Evolutionary conservation across 352 stramenopile genomes (phyloP).

Genomic region (Phytophthora quininea): DNA sequence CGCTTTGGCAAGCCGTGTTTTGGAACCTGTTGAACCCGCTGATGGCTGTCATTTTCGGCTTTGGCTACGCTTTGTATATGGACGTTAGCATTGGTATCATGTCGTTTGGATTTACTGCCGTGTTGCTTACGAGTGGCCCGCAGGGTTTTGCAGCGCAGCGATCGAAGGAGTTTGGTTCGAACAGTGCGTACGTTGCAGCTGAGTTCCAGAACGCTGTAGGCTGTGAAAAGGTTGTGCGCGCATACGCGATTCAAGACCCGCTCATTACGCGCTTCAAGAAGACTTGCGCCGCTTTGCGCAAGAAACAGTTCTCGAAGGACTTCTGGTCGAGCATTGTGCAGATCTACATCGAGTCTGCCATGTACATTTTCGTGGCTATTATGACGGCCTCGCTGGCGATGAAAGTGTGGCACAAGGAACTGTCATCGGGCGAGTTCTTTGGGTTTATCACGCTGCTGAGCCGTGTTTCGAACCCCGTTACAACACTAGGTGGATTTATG

Average conservation of each 20-base stretch:
- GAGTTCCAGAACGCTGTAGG: conserved; percentile 88
- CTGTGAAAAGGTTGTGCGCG: conserved; percentile 89
- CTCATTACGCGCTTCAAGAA: conserved; percentile 77
- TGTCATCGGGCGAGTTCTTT: conserved; percentile 84
- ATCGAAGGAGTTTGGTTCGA: conserved; percentile 87
- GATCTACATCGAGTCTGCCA: conserved; percentile 91
- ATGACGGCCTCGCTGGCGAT: conserved; percentile 86
- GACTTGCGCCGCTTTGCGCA: conserved; percentile 65
- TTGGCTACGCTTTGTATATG: conserved; percentile 86
- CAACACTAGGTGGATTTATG: conserved; percentile 88
- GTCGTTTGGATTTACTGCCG: conserved; percentile 81
- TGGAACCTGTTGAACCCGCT: conserved; percentile 89
- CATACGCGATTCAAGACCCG: conserved; percentile 84
- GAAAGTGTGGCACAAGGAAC: conserved; percentile 80
- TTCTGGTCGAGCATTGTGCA: conserved; percentile 91
- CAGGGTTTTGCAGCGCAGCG: conserved; percentile 84
- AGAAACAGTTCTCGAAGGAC: conserved; percentile 89
- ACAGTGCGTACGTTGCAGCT: conserved; percentile 87
- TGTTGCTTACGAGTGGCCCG: conserved; percentile 81
- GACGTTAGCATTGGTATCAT: conserved; percentile 84
- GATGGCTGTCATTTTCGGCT: conserved; percentile 80
- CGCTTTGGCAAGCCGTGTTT: conserved; percentile 88
- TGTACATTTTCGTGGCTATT: conserved; percentile 91
- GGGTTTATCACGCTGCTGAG: conserved; percentile 80
- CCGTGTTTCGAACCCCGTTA: conserved; percentile 85